Base-by-base conservation (phyloP, 768 basidiomycete genomes). In the Amanita molliuscula region DNA sequence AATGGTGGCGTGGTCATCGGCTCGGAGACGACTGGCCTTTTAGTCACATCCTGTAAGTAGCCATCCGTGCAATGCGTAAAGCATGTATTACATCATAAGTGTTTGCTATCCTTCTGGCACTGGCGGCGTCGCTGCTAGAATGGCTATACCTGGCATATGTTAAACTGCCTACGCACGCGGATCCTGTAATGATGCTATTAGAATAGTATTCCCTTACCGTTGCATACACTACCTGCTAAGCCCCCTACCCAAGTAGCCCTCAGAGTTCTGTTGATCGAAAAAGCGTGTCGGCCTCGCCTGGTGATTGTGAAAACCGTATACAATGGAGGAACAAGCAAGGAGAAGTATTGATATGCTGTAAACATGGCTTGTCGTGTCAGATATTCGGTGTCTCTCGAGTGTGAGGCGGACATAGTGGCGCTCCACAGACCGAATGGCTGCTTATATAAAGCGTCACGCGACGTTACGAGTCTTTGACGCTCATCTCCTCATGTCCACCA, bases 231-330 rank as follows among this genome's bases (percentile, higher is more conserved):
- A 80, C 87, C 87, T 44, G 65, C 66, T 15, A 74, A 61, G 26
- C 87, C 83, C 15, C 82, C 81, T 4, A 81, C 58, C 87, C 85
- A 88, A 13, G 84, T 84, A 28, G 84, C 79, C 10, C 84, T 78
- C 31, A 89, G 70, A 13, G 81, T 57, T 23, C 75, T 75, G 57
- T 85, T 88, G 35, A 81, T 56, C 6, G 73, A 75, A 49, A 88
- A 65, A 25, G 77, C 70, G 11, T 67, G 63, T 28, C 76, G 69
- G 6, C 84, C 79, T 51, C 73, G 78, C 54, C 77, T 73, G 29
- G 70, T 67, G 29, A 85, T 55, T 9, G 77, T 61, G 53, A 78
- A 74, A 0, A 69, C 71, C 4, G 71, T 62, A 54, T 88, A 89
- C 5, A 71, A 62, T 7, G 84, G 79, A 10, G 84, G 84, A 1